Percentiles rank a stretch among this genome's conserved stretches.
Evolutionary conservation across 163 green algal genomes (phyloP).

Genomic region (Chlorella variabilis): DNA sequence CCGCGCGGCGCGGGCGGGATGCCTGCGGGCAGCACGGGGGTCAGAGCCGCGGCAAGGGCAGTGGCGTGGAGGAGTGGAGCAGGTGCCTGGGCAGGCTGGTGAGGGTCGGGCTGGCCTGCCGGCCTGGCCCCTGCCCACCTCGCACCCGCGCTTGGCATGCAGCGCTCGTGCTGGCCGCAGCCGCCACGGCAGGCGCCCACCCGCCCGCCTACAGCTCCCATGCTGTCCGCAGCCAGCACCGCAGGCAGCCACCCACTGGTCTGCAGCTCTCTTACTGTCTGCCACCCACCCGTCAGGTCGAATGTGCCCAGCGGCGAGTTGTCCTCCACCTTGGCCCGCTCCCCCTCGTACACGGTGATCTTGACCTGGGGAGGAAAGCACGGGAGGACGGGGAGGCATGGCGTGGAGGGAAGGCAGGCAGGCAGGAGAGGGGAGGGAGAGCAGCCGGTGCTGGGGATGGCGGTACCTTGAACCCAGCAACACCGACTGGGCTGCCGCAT

Average conservation of each 20-base stretch:
- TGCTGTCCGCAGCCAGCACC: too few relatives aligned
- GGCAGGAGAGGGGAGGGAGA: too few relatives aligned
- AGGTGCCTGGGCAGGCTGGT: background rate
- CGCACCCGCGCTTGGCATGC: too few relatives aligned
- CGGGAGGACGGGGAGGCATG: background rate
- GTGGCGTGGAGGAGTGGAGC: background rate
- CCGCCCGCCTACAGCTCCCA: background rate
- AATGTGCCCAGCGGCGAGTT: slow-evolving; percentile 88
- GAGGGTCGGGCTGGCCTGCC: too few relatives aligned
- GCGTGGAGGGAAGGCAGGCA: background rate
- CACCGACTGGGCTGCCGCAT: too few relatives aligned
- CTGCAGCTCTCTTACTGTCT: too few relatives aligned
- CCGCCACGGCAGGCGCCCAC: too few relatives aligned
- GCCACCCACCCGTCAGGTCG: background rate
- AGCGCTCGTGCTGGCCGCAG: too few relatives aligned
- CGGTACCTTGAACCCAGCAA: too few relatives aligned
- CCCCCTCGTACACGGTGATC: slow-evolving; percentile 86
- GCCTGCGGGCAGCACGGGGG: too few relatives aligned
- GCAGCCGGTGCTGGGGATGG: too few relatives aligned
- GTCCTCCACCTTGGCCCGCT: slow-evolving; percentile 88
- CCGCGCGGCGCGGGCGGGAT: slow-evolving; percentile 22
- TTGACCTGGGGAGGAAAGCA: background rate
- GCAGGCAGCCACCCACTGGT: background rate
- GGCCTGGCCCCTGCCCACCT: too few relatives aligned
- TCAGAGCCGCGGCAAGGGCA: background rate